Evolutionary conservation across 2,329 filamentous ascomycete genomes (phyloP), one percentile per base, ranked within the genome.

Genomic region (Sporothrix sp.): DNA sequence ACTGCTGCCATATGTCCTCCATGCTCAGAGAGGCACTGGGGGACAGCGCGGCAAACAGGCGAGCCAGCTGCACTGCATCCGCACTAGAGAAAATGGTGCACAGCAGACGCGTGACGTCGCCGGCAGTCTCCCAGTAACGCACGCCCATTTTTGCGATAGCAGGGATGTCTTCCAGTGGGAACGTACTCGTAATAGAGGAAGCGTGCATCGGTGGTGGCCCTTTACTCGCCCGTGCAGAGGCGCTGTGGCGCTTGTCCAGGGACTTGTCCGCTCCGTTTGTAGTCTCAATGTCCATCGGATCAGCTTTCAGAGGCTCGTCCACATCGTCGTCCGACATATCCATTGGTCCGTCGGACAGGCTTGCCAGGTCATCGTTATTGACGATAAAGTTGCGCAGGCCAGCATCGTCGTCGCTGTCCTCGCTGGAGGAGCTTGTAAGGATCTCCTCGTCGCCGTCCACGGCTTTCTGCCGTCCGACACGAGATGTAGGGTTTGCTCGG

Each of bases 331-430:
- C 16, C 11, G n/a, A 33, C 21, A 28, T 20, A 18, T 25, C 39
- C 7, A 47, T 42, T 7, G 43, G 23, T 3, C 9, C 28, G 13
- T 27, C 25, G 4, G 23, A 32, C 2, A 21, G 16, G 11, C 10
- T 35, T 6, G 9, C 27, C 14, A 20, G 20, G n/a, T 48, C 30
- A 16, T 56, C 45, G 47, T 70, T 66, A 16, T 67, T 59, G 25
- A 78, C 67, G 42, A 84, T 63, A 53, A 83, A 81, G 39, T 69
- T 65, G 4, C 67, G 64, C 18, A 71, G 36, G 8, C 68, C 68
- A 21, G 73, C 74, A 18, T 50, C 69, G 21, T 74, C 75, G 18
- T 74, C n/a, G n/a, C n/a, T 75, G 18, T 50, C 75, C 18, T 54
- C 48, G 10, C 53, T 52, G 1, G 66, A 73, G 54, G 68, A 69